A percentile compares a stretch with the other conserved stretches of the same genome.
Evolutionary conservation across 2,329 filamentous ascomycete species (phyloP).

Genomic region (Mollisiaceae sp.): DNA sequence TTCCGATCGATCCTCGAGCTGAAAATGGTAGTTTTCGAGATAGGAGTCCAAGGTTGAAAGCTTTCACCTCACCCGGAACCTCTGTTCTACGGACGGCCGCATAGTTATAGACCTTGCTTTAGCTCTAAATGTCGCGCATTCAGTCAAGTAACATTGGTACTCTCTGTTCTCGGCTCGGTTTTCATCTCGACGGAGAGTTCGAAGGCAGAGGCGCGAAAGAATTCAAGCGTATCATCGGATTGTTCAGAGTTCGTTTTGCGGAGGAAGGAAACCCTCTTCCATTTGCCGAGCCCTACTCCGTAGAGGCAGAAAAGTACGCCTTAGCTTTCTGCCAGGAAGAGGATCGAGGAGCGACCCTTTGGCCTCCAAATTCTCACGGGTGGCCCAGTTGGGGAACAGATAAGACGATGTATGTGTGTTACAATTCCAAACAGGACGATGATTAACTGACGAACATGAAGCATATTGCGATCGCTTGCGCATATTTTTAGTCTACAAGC

Average conservation of each 20-base stretch:
- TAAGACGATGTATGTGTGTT: background rate
- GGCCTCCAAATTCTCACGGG: slow-evolving; percentile 4
- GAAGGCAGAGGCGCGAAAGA: slow-evolving; percentile 2
- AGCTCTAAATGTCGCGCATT: background rate
- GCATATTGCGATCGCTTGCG: slow-evolving; percentile 10
- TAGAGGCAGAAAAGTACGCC: slow-evolving; percentile 13
- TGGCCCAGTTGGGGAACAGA: slow-evolving; percentile 15
- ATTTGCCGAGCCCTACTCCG: slow-evolving; percentile 5
- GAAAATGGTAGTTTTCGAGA: background rate
- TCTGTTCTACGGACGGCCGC: background rate
- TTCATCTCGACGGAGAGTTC: slow-evolving; percentile 6
- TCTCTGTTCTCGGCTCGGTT: slow-evolving; percentile 2
- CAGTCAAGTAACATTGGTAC: slow-evolving; percentile 12
- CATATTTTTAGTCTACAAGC: slow-evolving; percentile 19
- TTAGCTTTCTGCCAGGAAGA: slow-evolving; percentile 8
- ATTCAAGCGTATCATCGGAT: background rate
- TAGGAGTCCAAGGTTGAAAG: background rate
- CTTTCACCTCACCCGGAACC: background rate
- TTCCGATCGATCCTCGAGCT: background rate
- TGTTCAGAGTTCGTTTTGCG: background rate
- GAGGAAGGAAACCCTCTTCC: slow-evolving; percentile 11
- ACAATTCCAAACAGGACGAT: background rate
- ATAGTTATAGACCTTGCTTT: background rate
- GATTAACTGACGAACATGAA: background rate
- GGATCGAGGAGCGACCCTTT: slow-evolving; percentile 10